Evolutionary conservation across 2,329 filamentous ascomycete genomes (phyloP).

Genomic region (Pseudogymnoascus sp.): DNA sequence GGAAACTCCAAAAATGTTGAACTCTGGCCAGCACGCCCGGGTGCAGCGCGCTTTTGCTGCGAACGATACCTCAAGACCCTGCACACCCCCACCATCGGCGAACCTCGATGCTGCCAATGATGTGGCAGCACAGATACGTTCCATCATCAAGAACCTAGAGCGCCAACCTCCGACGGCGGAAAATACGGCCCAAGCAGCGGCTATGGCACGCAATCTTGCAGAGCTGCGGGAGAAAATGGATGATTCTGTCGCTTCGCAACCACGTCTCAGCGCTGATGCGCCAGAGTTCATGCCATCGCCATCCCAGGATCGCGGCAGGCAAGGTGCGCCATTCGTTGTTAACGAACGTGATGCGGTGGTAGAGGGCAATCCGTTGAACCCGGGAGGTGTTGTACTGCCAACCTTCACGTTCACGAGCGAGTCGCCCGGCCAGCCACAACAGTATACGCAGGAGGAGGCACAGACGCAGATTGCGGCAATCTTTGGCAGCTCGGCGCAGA

Average conservation of each 20-base stretch:
- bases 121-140: background rate
- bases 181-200: background rate
- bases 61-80: background rate
- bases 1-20: background rate
- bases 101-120: background rate
- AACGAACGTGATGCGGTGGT: background rate
- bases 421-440: background rate
- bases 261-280: background rate
- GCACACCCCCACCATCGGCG: background rate
- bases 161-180: background rate
- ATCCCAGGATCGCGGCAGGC: background rate
- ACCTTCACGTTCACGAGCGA: background rate
- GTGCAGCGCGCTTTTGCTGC: background rate
- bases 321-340: background rate
- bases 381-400: background rate
- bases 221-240: constrained; percentile 1
- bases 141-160: background rate
- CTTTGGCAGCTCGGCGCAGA: background rate
- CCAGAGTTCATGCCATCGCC: background rate
- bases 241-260: background rate
- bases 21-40: background rate
- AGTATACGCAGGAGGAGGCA: background rate
- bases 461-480: background rate
- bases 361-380: background rate
- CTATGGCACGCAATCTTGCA: background rate